Percentiles rank a stretch among this genome's conserved stretches.
phyloP scores from a whole-genome alignment of 768 basidiomycete species.

The Agrocybe chaxingu region DNA sequence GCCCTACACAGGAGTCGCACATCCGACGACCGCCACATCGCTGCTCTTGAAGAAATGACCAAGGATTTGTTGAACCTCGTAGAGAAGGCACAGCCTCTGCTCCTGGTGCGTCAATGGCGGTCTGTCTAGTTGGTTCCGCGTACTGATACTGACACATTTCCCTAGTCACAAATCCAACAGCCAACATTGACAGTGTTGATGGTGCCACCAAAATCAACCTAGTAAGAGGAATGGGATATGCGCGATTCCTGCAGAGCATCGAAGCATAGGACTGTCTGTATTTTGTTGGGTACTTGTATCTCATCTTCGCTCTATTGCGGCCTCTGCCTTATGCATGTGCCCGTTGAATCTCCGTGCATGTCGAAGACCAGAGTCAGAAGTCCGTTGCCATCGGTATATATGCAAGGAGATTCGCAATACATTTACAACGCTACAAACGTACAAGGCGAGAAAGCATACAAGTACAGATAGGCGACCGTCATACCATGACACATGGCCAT shows the following conservation, averaged over 20 bases:
- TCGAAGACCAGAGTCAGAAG: too few relatives aligned
- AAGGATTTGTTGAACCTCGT: conserved; percentile 55
- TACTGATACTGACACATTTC: background rate
- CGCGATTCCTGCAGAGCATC: conserved; percentile 63
- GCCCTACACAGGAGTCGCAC: conserved; percentile 49
- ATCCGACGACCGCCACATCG: conserved; percentile 60
- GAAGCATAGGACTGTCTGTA: conserved; percentile 19
- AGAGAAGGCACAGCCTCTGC: conserved; percentile 57
- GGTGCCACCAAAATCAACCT: conserved; percentile 60
- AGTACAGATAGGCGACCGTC: too few relatives aligned
- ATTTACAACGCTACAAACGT: too few relatives aligned
- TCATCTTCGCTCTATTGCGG: background rate
- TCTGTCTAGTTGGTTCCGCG: background rate
- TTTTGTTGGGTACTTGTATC: conserved; percentile 3
- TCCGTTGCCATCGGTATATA: too few relatives aligned
- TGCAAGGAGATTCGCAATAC: too few relatives aligned
- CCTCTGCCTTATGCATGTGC: background rate
- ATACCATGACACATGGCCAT: too few relatives aligned
- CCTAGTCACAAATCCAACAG: conserved; percentile 23
- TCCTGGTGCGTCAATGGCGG: conserved; percentile 45
- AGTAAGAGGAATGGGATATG: conserved; percentile 59
- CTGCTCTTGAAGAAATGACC: conserved; percentile 73
- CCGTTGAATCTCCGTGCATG: too few relatives aligned
- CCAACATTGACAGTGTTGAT: conserved; percentile 35
- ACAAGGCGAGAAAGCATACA: too few relatives aligned